Evolutionary conservation across 805 yeast genomes (phyloP).

Genomic region (Grigorovia humatica): DNA sequence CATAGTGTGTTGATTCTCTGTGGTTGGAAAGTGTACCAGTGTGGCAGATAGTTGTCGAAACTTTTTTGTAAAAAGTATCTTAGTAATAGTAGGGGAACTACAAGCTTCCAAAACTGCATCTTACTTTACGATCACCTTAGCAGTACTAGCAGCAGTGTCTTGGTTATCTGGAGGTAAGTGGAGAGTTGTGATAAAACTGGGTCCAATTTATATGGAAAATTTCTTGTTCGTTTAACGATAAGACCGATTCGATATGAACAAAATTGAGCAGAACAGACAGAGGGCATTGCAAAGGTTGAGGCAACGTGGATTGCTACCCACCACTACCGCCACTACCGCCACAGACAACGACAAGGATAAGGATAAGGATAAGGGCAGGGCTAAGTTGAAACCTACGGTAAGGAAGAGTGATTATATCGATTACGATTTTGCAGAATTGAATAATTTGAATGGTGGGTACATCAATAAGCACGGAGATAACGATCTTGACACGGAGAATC

Average conservation of each 20-base stretch:
- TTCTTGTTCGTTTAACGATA: conserved; percentile 5
- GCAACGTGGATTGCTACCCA: conserved; percentile 32
- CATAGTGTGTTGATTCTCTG: conserved; percentile 48
- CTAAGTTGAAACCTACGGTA: conserved; percentile 37
- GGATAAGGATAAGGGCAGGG: conserved; percentile 1
- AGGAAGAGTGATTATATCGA: conserved; percentile 62
- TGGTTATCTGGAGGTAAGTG: too few species aligned
- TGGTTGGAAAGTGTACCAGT: conserved; percentile 60
- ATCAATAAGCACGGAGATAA: conserved; percentile 26
- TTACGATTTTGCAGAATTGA: conserved; percentile 84
- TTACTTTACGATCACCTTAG: neutral
- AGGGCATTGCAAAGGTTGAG: conserved; percentile 51
- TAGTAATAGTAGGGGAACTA: conserved; percentile 8
- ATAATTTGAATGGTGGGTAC: conserved; percentile 82
- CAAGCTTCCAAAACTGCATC: neutral
- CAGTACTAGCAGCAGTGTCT: neutral
- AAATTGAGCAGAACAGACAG: conserved; percentile 48
- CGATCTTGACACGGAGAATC: conserved; percentile 6
- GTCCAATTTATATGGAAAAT: neutral
- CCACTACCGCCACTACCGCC: too few species aligned
- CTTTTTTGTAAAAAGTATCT: conserved; percentile 22
- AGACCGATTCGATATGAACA: conserved; percentile 6
- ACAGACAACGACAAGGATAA: neutral
- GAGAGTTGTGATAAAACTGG: neutral
- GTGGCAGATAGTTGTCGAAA: conserved; percentile 59